Percentiles rank a stretch among this genome's conserved stretches.
phyloP scores from a whole-genome alignment of 2,329 filamentous ascomycete genomes.

The Aspergillus ibericus region DNA sequence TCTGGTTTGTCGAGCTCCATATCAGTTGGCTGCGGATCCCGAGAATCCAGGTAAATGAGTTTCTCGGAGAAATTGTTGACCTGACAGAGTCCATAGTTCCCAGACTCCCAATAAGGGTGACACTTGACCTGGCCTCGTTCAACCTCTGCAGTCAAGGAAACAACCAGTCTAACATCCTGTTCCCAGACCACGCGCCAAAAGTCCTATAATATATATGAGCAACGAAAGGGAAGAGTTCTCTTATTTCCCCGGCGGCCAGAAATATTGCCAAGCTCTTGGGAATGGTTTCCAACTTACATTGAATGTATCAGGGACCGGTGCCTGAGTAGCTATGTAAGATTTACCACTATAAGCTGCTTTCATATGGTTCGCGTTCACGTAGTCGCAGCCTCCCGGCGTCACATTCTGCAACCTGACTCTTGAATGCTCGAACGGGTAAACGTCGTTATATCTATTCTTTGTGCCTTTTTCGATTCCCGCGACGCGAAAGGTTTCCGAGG shows the following conservation, averaged over 20 bases:
- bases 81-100: constrained; percentile 73
- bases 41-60: constrained; percentile 71
- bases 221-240: background rate
- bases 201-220: constrained; percentile 58
- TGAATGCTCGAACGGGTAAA: constrained; percentile 92
- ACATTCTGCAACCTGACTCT: constrained; percentile 76
- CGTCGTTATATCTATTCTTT: constrained; percentile 98
- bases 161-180: constrained; percentile 88
- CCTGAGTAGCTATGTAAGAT: constrained; percentile 93
- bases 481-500: constrained; percentile 63
- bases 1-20: constrained; percentile 31
- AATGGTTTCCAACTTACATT: constrained; percentile 61
- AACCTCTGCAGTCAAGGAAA: constrained; percentile 92
- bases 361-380: constrained; percentile 90
- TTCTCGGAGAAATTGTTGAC: constrained; percentile 79
- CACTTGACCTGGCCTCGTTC: constrained; percentile 94
- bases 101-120: constrained; percentile 85
- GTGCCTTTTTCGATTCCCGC: constrained; percentile 91
- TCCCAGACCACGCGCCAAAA: constrained; percentile 99
- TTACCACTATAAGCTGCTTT: constrained; percentile 80
- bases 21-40: constrained; percentile 48
- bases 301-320: constrained; percentile 87
- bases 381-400: constrained; percentile 73
- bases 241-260: background rate
- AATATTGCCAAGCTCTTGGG: background rate